Evolutionary conservation across 2,329 filamentous ascomycete species (phyloP), one percentile per base, ranked within the genome.

Genomic region (Sclerotinia minor): DNA sequence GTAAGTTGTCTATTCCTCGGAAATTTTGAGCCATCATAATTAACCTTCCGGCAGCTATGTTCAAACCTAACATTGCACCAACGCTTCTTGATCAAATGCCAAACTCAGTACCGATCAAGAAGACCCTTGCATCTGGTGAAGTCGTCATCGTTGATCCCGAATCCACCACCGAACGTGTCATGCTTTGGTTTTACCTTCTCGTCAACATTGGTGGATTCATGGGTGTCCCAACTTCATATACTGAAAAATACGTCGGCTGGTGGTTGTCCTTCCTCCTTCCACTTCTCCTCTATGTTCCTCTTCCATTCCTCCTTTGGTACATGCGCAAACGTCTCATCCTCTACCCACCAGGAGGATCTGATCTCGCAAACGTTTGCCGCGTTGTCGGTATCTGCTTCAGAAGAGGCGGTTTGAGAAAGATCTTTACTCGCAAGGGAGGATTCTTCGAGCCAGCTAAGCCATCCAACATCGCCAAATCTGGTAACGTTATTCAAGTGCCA

Each of bases 401-500:
- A 55, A 79, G 80, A 52, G 81, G 81, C 90, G 89, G n/a, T 92
- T 88, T 9, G 85, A 92, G 83, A 67, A 88, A 87, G 76, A 86
- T 85, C 4, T 79, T 90, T 53, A 80, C 69, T 11, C 47, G 55
- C 8, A 61, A 60, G 19, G 65, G 80, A 35, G 81, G 81, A 24
- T 88, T 90, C 79, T 92, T 89, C 85, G 86, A 92, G 19, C 76
- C 82, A 7, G 87, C 87, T 65, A 91, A 90, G 79, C 90, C 90
- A 3, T 89, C 86, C 15, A 81, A 82, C 54, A 81, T 91, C 11
- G 80, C 84, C 5, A 79, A 83, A 35, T 79, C 77, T 1, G 77
- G 82, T 70, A 86, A 86, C 67, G 88, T 89, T 0, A 63, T 68
- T 0, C 92, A 89, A 86, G 92, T 94, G 86, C 89, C 87, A 0